Conservation (phyloP, 192 early-diverging fungal genomes). For the Coemansia sp. region DNA sequence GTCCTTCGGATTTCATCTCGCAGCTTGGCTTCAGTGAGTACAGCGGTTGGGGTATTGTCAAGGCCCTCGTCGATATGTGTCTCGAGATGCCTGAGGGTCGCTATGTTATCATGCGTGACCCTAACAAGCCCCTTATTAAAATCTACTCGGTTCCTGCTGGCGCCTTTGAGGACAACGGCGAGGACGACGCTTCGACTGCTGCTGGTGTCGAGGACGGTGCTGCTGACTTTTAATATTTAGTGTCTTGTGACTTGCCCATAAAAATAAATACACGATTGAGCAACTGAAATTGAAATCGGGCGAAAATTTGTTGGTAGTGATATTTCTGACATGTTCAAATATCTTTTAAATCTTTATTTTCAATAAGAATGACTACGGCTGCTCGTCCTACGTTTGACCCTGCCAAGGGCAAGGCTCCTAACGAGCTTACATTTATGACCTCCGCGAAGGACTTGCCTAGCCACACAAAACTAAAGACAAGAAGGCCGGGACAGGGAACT, state of each 20-base stretch:
- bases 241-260: not conserved
- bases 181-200: slow-evolving; percentile 16
- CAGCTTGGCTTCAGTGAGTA: slow-evolving; percentile 87
- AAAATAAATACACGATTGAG: not conserved
- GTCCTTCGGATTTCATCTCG: slow-evolving; percentile 85
- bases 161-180: slow-evolving; percentile 62
- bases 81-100: slow-evolving; percentile 88
- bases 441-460: slow-evolving; percentile 72
- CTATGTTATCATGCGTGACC: slow-evolving; percentile 94
- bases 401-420: slow-evolving; percentile 67
- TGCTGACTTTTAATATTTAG: slow-evolving; percentile 4
- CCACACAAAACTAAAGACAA: slow-evolving; percentile 78
- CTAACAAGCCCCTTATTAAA: slow-evolving; percentile 88
- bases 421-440: slow-evolving; percentile 65
- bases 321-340: not conserved
- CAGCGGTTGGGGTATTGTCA: slow-evolving; percentile 96
- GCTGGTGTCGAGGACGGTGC: slow-evolving; percentile 9
- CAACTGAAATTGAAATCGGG: not conserved
- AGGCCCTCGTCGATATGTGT: slow-evolving; percentile 90
- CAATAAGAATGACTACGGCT: slow-evolving; percentile 61
- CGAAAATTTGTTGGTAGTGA: not conserved
- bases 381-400: slow-evolving; percentile 79
- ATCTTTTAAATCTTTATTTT: not conserved
- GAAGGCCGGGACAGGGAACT: slow-evolving; percentile 70
- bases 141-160: slow-evolving; percentile 78